These are phyloP conservation scores for Cordia subcordata DNA, from an alignment of 257 asterid species.

Conservation along the genomic window DNA sequence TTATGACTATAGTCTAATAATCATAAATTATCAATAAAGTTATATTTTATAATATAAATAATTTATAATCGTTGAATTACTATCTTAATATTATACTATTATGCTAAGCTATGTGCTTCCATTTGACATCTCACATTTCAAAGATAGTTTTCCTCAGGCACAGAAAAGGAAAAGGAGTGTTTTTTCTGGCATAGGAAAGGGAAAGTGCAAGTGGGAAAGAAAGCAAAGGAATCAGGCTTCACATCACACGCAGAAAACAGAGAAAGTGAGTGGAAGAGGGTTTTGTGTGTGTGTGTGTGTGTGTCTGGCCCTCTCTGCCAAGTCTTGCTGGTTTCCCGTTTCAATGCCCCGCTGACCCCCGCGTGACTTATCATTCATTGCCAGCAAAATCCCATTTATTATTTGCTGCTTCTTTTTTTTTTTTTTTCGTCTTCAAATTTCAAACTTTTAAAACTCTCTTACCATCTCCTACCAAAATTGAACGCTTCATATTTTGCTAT, in stretches of 20 bases:
- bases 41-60: no score
- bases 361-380: constrained; percentile 30
- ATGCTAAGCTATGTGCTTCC: no score
- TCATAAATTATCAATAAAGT: no score
- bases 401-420: background rate
- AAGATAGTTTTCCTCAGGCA: no score
- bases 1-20: no score
- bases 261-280: background rate
- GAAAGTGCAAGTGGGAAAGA: no score
- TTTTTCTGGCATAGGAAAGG: no score
- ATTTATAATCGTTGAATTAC: no score
- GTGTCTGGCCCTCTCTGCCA: constrained; percentile 3
- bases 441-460: constrained; percentile 20
- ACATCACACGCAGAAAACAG: constrained; percentile 6
- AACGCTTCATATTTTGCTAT: background rate
- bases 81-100: no score
- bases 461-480: background rate
- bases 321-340: constrained; percentile 65
- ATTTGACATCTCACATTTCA: no score
- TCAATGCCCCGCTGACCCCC: constrained; percentile 41
- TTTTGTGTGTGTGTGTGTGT: no score
- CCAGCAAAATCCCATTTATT: constrained; percentile 30
- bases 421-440: constrained; percentile 15
- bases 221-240: background rate
- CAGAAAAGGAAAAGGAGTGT: no score